phyloP scores from a whole-genome alignment of 805 yeast species.

The Wickerhamiella azymoides region DNA sequence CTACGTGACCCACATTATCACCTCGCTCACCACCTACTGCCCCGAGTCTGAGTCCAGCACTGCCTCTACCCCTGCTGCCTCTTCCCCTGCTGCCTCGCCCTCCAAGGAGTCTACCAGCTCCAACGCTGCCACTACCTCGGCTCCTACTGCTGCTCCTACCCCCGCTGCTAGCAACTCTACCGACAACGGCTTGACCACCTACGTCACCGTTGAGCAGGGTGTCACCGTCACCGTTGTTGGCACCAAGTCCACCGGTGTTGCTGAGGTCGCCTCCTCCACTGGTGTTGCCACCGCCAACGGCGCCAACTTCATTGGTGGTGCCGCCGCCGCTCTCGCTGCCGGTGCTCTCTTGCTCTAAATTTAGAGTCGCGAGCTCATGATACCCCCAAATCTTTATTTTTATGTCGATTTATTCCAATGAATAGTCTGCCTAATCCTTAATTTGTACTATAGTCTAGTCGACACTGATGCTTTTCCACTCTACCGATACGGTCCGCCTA shows the following conservation, averaged over 20 bases:
- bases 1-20: constrained; percentile 25
- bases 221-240: constrained; percentile 17
- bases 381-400: constrained; percentile 3
- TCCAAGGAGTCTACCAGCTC: constrained; percentile 9
- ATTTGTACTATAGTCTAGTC: not conserved
- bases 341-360: constrained; percentile 14
- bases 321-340: constrained; percentile 13
- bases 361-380: not conserved
- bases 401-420: not conserved
- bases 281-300: constrained; percentile 12
- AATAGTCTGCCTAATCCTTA: not conserved
- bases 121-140: constrained; percentile 12
- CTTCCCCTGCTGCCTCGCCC: constrained; percentile 8
- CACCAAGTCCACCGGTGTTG: constrained; percentile 10
- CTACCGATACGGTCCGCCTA: not conserved
- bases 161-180: constrained; percentile 10
- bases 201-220: constrained; percentile 15
- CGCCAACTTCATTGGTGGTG: constrained; percentile 15
- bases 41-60: constrained; percentile 7
- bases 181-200: constrained; percentile 4
- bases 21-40: constrained; percentile 37
- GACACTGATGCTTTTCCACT: not conserved
- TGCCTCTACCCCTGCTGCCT: constrained; percentile 9
- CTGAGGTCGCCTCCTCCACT: constrained; percentile 10
- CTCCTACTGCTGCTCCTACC: constrained; percentile 15